phyloP scores from a whole-genome alignment of 2,329 filamentous ascomycete genomes.

The Monosporascus sp. region DNA sequence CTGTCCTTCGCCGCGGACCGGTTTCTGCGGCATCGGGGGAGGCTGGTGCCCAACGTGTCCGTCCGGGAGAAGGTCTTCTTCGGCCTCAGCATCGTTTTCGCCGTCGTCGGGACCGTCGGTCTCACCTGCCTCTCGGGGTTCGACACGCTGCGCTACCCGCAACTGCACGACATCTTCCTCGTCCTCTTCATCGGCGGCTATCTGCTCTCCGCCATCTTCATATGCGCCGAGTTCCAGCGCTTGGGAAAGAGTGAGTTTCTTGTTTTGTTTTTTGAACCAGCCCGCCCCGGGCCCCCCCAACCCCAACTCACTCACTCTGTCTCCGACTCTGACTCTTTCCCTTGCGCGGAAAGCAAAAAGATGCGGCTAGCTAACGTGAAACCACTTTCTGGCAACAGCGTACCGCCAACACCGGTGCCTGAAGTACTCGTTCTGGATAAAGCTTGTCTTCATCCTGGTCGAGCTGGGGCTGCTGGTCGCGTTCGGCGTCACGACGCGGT shows the following conservation, averaged over 20 bases:
- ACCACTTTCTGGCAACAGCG: slow-evolving; percentile 31
- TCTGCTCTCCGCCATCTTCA: slow-evolving; percentile 77
- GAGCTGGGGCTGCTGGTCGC: slow-evolving; percentile 68
- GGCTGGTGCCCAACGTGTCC: slow-evolving; percentile 68
- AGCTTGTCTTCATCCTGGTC: slow-evolving; percentile 75
- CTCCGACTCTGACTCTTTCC: too few relatives aligned
- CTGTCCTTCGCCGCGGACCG: slow-evolving; percentile 75
- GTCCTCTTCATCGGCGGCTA: slow-evolving; percentile 82
- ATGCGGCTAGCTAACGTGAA: neutral
- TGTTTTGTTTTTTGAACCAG: neutral
- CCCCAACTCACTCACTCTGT: too few relatives aligned
- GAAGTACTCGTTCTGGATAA: slow-evolving; percentile 77
- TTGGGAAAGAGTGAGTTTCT: slow-evolving; percentile 61
- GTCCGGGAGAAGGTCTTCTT: slow-evolving; percentile 57
- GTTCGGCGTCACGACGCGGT: slow-evolving; percentile 58
- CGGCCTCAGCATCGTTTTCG: slow-evolving; percentile 57
- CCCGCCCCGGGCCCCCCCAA: too few relatives aligned
- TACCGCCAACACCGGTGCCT: slow-evolving; percentile 73
- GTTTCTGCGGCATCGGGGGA: slow-evolving; percentile 76
- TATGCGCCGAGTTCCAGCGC: slow-evolving; percentile 85
- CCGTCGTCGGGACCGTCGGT: slow-evolving; percentile 70
- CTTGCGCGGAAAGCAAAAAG: neutral
- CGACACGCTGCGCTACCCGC: slow-evolving; percentile 66
- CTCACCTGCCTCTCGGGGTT: slow-evolving; percentile 81
- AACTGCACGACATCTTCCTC: slow-evolving; percentile 70